Conservation (phyloP, 495 filamentous ascomycete species). For the Bombardia bombarda region DNA sequence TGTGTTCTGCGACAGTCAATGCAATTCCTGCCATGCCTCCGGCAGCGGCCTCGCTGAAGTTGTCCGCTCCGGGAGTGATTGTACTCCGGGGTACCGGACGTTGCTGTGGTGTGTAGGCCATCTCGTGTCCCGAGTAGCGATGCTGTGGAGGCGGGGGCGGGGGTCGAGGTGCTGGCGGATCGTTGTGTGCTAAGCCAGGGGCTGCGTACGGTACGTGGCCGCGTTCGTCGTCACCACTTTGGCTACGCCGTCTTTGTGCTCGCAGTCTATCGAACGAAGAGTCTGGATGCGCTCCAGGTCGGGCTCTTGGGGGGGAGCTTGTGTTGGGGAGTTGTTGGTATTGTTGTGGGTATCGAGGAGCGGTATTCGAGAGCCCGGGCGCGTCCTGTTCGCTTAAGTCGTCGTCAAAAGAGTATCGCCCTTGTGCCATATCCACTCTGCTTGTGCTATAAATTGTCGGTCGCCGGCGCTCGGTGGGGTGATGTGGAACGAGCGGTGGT, state of each 20-base stretch:
- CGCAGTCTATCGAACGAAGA: constrained; percentile 34
- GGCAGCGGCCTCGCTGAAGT: constrained; percentile 59
- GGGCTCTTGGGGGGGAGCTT: constrained; percentile 15
- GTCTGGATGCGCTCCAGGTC: constrained; percentile 34
- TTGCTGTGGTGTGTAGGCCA: constrained; percentile 11
- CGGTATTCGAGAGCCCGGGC: constrained; percentile 18
- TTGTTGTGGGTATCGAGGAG: constrained; percentile 11
- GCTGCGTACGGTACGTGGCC: constrained; percentile 11
- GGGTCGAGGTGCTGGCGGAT: constrained; percentile 10
- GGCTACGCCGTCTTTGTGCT: constrained; percentile 28
- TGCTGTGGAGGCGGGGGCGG: constrained; percentile 16
- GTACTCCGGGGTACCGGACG: constrained; percentile 34
- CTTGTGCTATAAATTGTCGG: not conserved
- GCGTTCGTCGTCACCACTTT: constrained; percentile 10
- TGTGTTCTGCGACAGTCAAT: constrained; percentile 61
- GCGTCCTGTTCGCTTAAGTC: constrained; percentile 31
- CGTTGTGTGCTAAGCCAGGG: constrained; percentile 4
- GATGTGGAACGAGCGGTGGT: no score
- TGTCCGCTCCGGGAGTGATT: constrained; percentile 67
- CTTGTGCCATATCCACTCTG: constrained; percentile 15
- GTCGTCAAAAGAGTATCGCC: constrained; percentile 23
- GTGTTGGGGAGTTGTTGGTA: constrained; percentile 12
- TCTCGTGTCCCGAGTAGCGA: constrained; percentile 21
- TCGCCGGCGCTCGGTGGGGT: not conserved
- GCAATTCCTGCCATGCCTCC: constrained; percentile 75